Evolutionary conservation across 306 rosid genomes (phyloP).

Genomic region (Potentilla sterilis): DNA sequence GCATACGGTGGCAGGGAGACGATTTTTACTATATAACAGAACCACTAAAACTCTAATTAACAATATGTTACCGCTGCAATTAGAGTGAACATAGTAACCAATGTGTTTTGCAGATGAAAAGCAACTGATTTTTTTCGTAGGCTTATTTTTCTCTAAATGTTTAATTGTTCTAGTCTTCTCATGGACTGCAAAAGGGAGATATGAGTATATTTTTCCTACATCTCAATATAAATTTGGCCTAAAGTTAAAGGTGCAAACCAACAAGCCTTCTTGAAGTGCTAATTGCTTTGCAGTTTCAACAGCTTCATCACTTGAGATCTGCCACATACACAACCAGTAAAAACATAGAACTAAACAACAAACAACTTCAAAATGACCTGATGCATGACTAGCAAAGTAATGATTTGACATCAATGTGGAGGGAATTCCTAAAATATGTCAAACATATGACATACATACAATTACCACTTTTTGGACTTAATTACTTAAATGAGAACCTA

Average conservation of each 20-base stretch:
- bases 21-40: neutral
- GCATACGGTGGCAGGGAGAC: neutral
- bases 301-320: conserved; percentile 91
- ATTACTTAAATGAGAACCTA: too few relatives aligned
- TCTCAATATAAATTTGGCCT: conserved; percentile 15
- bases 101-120: neutral
- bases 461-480: too few relatives aligned
- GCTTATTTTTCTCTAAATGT: neutral
- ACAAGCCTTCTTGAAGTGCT: conserved; percentile 97
- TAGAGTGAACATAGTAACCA: neutral
- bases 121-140: neutral
- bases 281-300: conserved; percentile 88
- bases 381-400: conserved; percentile 3
- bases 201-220: conserved; percentile 8
- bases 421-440: too few relatives aligned
- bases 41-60: neutral
- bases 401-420: conserved; percentile 7
- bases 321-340: conserved; percentile 36
- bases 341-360: conserved; percentile 26
- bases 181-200: conserved; percentile 5
- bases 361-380: neutral
- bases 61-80: neutral
- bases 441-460: too few relatives aligned
- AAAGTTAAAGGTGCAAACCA: conserved; percentile 52
- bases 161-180: neutral